Conservation (phyloP, 768 basidiomycete genomes). For the Phlebiopsis flavidoalba region DNA sequence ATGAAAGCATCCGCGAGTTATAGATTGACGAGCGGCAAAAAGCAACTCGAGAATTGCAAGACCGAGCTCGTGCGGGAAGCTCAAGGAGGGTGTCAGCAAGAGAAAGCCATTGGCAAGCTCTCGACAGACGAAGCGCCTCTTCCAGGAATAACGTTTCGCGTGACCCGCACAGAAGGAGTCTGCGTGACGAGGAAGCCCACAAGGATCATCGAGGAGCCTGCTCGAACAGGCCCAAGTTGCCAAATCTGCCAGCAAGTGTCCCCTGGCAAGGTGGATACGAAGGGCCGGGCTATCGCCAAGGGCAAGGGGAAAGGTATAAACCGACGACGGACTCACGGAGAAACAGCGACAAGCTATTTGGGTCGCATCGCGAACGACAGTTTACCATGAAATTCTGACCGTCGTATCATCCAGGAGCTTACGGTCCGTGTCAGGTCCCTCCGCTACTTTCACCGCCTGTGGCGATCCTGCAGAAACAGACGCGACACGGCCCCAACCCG, state of each 20-base stretch:
- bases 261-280: constrained; percentile 9
- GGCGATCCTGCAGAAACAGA: constrained; percentile 83
- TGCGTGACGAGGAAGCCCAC: constrained; percentile 80
- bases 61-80: constrained; percentile 60
- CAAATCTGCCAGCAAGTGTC: constrained; percentile 19
- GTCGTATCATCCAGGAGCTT: constrained; percentile 76
- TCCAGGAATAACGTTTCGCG: constrained; percentile 64
- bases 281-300: constrained; percentile 3
- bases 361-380: constrained; percentile 53
- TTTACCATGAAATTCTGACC: too few species aligned
- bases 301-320: constrained; percentile 36
- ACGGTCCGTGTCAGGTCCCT: constrained; percentile 86
- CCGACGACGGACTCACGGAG: constrained; percentile 47
- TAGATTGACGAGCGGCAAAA: constrained; percentile 76
- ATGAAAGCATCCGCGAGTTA: constrained; percentile 94
- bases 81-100: constrained; percentile 62
- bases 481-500: constrained; percentile 49
- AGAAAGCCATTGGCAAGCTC: constrained; percentile 55
- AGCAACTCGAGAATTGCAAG: constrained; percentile 77
- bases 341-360: constrained; percentile 60
- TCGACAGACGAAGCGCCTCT: constrained; percentile 66
- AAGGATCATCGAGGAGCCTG: constrained; percentile 48
- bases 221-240: constrained; percentile 57
- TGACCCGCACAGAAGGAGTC: constrained; percentile 63
- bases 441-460: constrained; percentile 88